phyloP scores from a whole-genome alignment of 1,139 yeast genomes.

The Kodamaea ohmeri region DNA sequence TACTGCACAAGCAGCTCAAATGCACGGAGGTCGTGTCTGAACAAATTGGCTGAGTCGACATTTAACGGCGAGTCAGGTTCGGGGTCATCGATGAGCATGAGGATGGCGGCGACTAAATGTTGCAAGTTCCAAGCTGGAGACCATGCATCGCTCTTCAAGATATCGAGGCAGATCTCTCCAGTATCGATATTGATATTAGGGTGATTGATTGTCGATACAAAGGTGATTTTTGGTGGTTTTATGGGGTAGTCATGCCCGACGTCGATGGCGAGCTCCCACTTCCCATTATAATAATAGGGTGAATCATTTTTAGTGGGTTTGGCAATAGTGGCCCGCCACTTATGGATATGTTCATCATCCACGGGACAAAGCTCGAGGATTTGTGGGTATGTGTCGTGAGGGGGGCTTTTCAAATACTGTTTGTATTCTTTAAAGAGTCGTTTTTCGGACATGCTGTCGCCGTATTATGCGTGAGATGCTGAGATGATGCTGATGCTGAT shows the following conservation, averaged over 20 bases:
- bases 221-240: conserved; percentile 64
- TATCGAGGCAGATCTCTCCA: conserved; percentile 78
- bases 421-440: conserved; percentile 24
- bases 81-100: conserved; percentile 68
- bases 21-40: conserved; percentile 51
- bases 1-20: conserved; percentile 64
- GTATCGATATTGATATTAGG: conserved; percentile 62
- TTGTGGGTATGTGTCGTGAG: conserved; percentile 29
- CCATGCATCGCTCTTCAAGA: conserved; percentile 65
- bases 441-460: conserved; percentile 25
- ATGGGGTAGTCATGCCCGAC: conserved; percentile 63
- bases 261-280: conserved; percentile 54
- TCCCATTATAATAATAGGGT: conserved; percentile 46
- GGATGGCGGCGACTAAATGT: conserved; percentile 67
- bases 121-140: conserved; percentile 86
- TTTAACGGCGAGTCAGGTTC: conserved; percentile 87
- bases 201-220: conserved; percentile 67
- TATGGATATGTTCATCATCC: conserved; percentile 37
- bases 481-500: too few species aligned
- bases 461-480: too few species aligned
- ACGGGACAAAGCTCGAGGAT: conserved; percentile 45
- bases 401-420: conserved; percentile 21
- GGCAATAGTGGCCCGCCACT: conserved; percentile 59
- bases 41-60: conserved; percentile 79
- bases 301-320: conserved; percentile 52